These are phyloP conservation scores for Iris pallida DNA, from an alignment of 116 monocot species.

Conservation along the genomic window DNA sequence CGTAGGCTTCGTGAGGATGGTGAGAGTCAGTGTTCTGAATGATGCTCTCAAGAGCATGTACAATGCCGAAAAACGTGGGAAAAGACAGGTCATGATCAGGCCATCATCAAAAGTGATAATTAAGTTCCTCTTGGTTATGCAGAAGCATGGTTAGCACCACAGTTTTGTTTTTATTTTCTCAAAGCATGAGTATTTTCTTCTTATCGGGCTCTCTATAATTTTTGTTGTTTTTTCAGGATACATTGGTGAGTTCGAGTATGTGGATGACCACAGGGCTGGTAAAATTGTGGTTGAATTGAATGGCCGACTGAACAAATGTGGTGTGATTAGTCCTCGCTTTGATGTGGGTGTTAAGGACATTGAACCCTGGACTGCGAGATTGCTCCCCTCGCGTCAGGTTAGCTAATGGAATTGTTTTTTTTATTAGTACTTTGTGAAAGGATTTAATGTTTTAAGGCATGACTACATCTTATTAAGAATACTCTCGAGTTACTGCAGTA, in stretches of 20 bases:
- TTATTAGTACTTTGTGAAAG: too few relatives aligned
- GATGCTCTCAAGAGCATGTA: slow-evolving; percentile 42
- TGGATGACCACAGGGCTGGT: slow-evolving; percentile 28
- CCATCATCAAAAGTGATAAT: slow-evolving; percentile 35
- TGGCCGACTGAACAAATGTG: slow-evolving; percentile 31
- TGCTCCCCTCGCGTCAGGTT: slow-evolving; percentile 31
- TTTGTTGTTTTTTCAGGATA: slow-evolving; percentile 12
- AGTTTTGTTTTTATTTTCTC: too few relatives aligned
- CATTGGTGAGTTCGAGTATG: slow-evolving; percentile 35
- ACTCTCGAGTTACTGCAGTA: too few relatives aligned
- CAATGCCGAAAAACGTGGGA: slow-evolving; percentile 35
- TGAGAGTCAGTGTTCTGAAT: slow-evolving; percentile 34
- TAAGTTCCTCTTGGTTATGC: slow-evolving; percentile 38
- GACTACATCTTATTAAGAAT: too few relatives aligned
- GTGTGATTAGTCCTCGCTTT: slow-evolving; percentile 35
- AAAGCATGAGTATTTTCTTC: not conserved
- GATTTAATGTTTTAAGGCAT: too few relatives aligned
- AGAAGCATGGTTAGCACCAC: slow-evolving; percentile 28
- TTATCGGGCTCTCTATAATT: not conserved
- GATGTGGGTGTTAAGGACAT: slow-evolving; percentile 38
- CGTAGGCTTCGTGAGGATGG: slow-evolving; percentile 16
- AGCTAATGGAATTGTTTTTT: not conserved
- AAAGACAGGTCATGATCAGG: slow-evolving; percentile 32
- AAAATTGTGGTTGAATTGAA: slow-evolving; percentile 34
- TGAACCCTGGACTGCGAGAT: slow-evolving; percentile 36